phyloP scores from a whole-genome alignment of 2,329 filamentous ascomycete species.

The Botrytis cinerea region DNA sequence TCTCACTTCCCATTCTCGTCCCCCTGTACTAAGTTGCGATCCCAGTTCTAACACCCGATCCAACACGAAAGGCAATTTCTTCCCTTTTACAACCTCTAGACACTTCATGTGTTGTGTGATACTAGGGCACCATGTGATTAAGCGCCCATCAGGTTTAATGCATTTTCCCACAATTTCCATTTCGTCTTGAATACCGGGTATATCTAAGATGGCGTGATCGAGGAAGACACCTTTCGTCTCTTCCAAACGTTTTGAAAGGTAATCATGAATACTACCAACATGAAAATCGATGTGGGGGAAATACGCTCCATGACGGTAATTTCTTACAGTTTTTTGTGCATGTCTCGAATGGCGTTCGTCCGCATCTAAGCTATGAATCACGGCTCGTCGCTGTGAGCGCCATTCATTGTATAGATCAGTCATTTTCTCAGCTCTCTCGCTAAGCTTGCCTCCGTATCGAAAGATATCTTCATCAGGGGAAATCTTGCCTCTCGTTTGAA shows the following conservation, averaged over 20 bases:
- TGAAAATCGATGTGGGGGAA: conserved; percentile 72
- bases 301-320: conserved; percentile 72
- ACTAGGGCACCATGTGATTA: conserved; percentile 74
- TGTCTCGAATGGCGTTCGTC: conserved; percentile 61
- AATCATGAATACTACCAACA: conserved; percentile 64
- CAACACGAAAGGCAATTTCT: conserved; percentile 55
- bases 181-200: conserved; percentile 62
- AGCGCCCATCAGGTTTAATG: conserved; percentile 62
- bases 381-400: conserved; percentile 55
- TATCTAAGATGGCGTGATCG: conserved; percentile 70
- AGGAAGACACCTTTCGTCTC: conserved; percentile 60
- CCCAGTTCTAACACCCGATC: conserved; percentile 63
- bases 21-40: conserved; percentile 50
- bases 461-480: conserved; percentile 9
- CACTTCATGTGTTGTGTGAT: conserved; percentile 76
- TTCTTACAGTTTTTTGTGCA: conserved; percentile 63
- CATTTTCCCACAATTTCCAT: conserved; percentile 55
- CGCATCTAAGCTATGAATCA: conserved; percentile 75
- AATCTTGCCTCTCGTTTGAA: not conserved
- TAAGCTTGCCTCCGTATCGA: not conserved
- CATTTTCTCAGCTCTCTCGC: not conserved
- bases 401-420: conserved; percentile 31
- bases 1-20: conserved; percentile 65
- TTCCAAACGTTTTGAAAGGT: conserved; percentile 56
- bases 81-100: conserved; percentile 54